phyloP scores from a whole-genome alignment of 768 basidiomycete genomes.

The Leucosporidium yakuticum region DNA sequence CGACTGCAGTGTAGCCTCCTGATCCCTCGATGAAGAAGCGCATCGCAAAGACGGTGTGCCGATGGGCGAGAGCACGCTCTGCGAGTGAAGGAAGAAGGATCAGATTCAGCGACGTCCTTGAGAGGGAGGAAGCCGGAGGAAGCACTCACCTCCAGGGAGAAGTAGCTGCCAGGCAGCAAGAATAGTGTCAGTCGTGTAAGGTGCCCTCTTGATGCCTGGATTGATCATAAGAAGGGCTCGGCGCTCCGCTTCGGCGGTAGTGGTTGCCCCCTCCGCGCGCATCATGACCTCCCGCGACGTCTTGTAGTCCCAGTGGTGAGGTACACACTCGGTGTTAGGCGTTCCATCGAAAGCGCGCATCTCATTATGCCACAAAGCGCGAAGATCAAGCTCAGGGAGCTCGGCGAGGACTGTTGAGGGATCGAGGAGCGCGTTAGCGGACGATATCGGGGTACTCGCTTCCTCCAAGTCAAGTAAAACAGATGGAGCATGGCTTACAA shows the following conservation, averaged over 20 bases:
- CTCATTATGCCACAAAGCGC: conserved; percentile 26
- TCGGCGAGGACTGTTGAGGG: conserved; percentile 12
- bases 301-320: conserved; percentile 16
- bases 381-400: conserved; percentile 13
- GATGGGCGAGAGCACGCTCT: conserved; percentile 19
- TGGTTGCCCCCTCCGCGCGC: conserved; percentile 9
- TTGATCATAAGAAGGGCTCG: conserved; percentile 19
- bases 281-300: conserved; percentile 15
- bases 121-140: too few species aligned
- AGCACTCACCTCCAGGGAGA: conserved; percentile 9
- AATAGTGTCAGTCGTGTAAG: conserved; percentile 21
- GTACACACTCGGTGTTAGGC: conserved; percentile 14
- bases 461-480: too few species aligned
- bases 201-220: conserved; percentile 2
- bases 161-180: conserved; percentile 21
- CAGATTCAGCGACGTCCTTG: too few species aligned
- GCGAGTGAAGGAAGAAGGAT: too few species aligned
- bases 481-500: not conserved
- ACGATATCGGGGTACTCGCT: not conserved
- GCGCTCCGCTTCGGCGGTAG: conserved; percentile 20
- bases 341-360: conserved; percentile 12
- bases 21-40: conserved; percentile 21
- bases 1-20: conserved; percentile 18
- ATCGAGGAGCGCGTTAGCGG: not conserved
- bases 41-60: conserved; percentile 24